Base-by-base conservation (phyloP, 2,329 filamentous ascomycete species). In the Neopestalotiopsis rosae region DNA sequence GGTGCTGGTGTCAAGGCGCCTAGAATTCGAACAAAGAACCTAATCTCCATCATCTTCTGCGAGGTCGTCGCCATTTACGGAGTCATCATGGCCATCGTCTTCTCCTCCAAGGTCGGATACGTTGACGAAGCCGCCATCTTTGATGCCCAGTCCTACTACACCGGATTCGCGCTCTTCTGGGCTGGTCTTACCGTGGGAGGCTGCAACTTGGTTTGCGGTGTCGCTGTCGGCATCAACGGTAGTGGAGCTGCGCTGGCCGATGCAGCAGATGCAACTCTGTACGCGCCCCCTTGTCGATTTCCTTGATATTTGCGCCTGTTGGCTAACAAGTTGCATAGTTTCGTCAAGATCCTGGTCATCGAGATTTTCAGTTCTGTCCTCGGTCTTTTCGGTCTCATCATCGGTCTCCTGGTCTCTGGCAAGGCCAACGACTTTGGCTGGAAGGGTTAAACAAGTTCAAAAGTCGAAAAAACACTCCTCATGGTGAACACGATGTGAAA, bases 11-110 rank as follows among this genome's bases (percentile, higher is more conserved):
- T 99, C 79, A 95, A 93, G 82, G 95, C 96, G 61, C 97, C 97
- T 49, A 92, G 96, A 76, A 99, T 99, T 84, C 94, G 96, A 81
- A 99, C 96, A 72, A 99, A 99, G 91, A 99, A 99, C 87, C 84
- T 99, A 79, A 98, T 99, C 81, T 98, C 95, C 77, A 99, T 99
- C 83, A 98, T 99, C 84, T 99, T 99, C 85, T 99, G 96, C 86
- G 96, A 99, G 85, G 96, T 99, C 79, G 96, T 99, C 78, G 96
- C 96, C 82, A 99, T 99, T 82, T 99, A 99, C 88, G 97, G 97
- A 77, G 95, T 99, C 83, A 99, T 99, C 84, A 99, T 99, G 94
- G 92, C 95, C 76, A 99, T 99, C 80, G 93, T 99, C 77, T 98
- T 98, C 86, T 97, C 95, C 59, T 89, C 95, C 71, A 97, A 98